Conservation (phyloP, 2,329 filamentous ascomycete species). For the Fusarium sulawesiense region DNA sequence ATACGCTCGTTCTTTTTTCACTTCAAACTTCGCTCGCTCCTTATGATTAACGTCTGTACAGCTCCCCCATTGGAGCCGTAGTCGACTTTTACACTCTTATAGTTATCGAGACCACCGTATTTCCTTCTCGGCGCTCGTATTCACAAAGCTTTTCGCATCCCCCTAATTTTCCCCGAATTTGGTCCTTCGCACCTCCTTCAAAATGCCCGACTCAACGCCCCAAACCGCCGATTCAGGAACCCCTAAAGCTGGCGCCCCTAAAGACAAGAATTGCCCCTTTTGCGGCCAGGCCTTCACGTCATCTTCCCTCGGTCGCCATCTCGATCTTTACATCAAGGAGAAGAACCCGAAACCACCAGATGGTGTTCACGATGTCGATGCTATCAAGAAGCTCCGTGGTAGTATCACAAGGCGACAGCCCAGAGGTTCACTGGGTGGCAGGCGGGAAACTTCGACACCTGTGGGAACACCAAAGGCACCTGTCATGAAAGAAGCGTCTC, state of each 20-base stretch:
- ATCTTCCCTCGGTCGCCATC: slow-evolving; percentile 90
- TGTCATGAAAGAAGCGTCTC: slow-evolving; percentile 54
- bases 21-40: slow-evolving; percentile 42
- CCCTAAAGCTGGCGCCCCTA: slow-evolving; percentile 63
- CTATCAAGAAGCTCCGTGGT: slow-evolving; percentile 84
- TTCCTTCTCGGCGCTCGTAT: slow-evolving; percentile 27
- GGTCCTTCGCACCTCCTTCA: slow-evolving; percentile 19
- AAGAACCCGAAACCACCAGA: slow-evolving; percentile 91
- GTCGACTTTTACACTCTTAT: slow-evolving; percentile 32
- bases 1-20: slow-evolving; percentile 46
- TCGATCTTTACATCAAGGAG: slow-evolving; percentile 93
- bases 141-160: slow-evolving; percentile 2
- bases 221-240: slow-evolving; percentile 54
- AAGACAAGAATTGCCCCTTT: slow-evolving; percentile 90
- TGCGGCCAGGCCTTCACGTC: slow-evolving; percentile 93
- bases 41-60: slow-evolving; percentile 47
- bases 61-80: slow-evolving; percentile 48
- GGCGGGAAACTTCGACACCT: slow-evolving; percentile 70
- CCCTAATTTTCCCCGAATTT: slow-evolving; percentile 20
- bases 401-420: slow-evolving; percentile 89
- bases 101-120: slow-evolving; percentile 23
- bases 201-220: slow-evolving; percentile 51
- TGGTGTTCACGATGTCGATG: slow-evolving; percentile 89
- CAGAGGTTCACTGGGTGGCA: slow-evolving; percentile 70
- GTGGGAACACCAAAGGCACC: slow-evolving; percentile 60